Evolutionary conservation across 768 basidiomycete species (phyloP).

Genomic region (Boletus eberwhitei): DNA sequence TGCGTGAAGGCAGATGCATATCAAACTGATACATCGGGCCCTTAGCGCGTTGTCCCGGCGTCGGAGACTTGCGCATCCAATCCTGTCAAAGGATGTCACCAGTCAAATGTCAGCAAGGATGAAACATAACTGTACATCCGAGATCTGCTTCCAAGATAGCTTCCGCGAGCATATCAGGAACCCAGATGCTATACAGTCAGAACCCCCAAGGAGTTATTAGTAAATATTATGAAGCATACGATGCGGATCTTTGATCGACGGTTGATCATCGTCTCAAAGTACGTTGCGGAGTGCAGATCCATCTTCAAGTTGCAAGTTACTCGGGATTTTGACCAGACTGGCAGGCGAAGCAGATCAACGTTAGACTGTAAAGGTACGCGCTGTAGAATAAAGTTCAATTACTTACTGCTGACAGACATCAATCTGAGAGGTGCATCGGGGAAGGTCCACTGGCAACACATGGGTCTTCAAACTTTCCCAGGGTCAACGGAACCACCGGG

Average conservation of each 20-base stretch:
- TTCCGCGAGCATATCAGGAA: neutral
- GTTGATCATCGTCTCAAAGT: constrained; percentile 3
- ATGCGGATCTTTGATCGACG: constrained; percentile 17
- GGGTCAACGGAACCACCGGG: neutral
- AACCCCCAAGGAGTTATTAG: neutral
- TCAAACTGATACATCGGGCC: neutral
- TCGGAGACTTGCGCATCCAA: neutral
- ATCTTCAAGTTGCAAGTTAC: neutral
- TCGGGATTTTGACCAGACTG: neutral
- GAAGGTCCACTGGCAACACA: too few species aligned
- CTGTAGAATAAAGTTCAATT: too few species aligned
- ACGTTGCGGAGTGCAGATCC: neutral
- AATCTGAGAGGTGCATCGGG: neutral
- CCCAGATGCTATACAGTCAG: neutral
- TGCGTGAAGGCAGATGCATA: neutral
- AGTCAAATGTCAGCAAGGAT: neutral
- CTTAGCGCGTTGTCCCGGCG: neutral
- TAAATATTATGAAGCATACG: neutral
- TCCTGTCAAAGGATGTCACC: neutral
- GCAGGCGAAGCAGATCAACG: neutral
- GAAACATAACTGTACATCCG: neutral
- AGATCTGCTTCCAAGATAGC: neutral
- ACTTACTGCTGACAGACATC: neutral
- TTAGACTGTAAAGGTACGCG: neutral
- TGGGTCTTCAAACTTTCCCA: neutral